Conservation (phyloP, 345 rosid species). For the Turnera subulata region DNA sequence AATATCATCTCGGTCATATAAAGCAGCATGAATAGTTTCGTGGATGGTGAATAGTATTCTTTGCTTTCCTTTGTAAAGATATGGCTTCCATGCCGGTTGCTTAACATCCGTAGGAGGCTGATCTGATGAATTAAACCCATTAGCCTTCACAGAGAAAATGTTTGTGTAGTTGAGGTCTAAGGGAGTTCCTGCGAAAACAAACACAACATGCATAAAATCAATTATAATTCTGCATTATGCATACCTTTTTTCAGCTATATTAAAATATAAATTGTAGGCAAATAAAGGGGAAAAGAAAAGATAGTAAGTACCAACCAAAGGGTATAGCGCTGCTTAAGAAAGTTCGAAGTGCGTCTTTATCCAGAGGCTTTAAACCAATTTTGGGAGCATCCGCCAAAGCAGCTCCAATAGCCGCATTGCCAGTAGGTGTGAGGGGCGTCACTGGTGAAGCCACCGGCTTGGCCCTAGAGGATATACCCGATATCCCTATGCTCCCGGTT, state of each 20-base stretch:
- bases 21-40: slow-evolving; percentile 73
- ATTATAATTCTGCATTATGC: slow-evolving; percentile 8
- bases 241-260: slow-evolving; percentile 8
- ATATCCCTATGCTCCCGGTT: slow-evolving; percentile 88
- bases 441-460: slow-evolving; percentile 77
- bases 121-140: slow-evolving; percentile 79
- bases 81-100: slow-evolving; percentile 96
- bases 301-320: slow-evolving; percentile 63
- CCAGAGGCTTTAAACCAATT: slow-evolving; percentile 68
- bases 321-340: slow-evolving; percentile 82
- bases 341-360: slow-evolving; percentile 69
- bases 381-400: slow-evolving; percentile 63
- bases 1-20: slow-evolving; percentile 89
- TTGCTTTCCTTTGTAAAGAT: slow-evolving; percentile 86
- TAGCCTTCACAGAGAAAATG: slow-evolving; percentile 54
- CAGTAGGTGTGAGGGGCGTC: slow-evolving; percentile 56
- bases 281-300: slow-evolving; percentile 23
- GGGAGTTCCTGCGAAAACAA: slow-evolving; percentile 57
- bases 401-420: slow-evolving; percentile 47
- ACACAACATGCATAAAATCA: slow-evolving; percentile 7
- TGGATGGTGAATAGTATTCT: slow-evolving; percentile 70
- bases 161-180: slow-evolving; percentile 74
- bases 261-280: slow-evolving; percentile 12
- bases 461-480: slow-evolving; percentile 74
- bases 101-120: slow-evolving; percentile 72